Conservation (phyloP, 2,329 filamentous ascomycete genomes). For the Aureobasidium sp. region DNA sequence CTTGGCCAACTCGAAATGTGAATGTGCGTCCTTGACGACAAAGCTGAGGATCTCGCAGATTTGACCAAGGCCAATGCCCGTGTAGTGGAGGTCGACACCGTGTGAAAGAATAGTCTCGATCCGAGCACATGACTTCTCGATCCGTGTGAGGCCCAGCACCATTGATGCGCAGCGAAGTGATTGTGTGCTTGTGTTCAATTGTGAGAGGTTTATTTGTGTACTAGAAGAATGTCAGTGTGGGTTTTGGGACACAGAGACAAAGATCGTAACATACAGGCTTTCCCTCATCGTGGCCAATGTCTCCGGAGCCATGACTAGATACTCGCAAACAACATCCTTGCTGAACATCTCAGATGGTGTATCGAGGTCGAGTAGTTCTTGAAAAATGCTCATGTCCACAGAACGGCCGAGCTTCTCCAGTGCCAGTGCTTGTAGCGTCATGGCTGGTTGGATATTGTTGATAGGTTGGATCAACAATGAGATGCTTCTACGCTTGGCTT, state of each 20-base stretch:
- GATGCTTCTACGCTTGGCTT: constrained; percentile 4
- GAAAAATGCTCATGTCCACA: not conserved
- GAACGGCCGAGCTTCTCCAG: not conserved
- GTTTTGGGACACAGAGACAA: not conserved
- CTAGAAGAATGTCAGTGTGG: not conserved
- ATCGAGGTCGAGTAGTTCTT: constrained; percentile 13
- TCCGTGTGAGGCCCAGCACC: not conserved
- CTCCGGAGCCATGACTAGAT: not conserved
- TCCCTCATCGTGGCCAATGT: not conserved
- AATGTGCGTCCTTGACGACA: not conserved
- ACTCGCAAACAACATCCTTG: not conserved
- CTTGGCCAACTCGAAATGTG: not conserved
- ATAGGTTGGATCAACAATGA: not conserved
- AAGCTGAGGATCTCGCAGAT: not conserved
- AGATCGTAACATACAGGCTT: not conserved
- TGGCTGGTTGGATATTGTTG: not conserved
- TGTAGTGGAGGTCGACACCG: constrained; percentile 10
- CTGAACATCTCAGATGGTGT: constrained; percentile 1
- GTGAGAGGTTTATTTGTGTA: not conserved
- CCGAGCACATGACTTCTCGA: constrained; percentile 2
- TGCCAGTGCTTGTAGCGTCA: not conserved
- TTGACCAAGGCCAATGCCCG: not conserved
- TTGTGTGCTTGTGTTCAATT: constrained; percentile 2
- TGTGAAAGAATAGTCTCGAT: not conserved
- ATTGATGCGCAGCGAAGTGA: constrained; percentile 7